phyloP scores from a whole-genome alignment of 2,329 filamentous ascomycete species.

The Fusarium sp. region DNA sequence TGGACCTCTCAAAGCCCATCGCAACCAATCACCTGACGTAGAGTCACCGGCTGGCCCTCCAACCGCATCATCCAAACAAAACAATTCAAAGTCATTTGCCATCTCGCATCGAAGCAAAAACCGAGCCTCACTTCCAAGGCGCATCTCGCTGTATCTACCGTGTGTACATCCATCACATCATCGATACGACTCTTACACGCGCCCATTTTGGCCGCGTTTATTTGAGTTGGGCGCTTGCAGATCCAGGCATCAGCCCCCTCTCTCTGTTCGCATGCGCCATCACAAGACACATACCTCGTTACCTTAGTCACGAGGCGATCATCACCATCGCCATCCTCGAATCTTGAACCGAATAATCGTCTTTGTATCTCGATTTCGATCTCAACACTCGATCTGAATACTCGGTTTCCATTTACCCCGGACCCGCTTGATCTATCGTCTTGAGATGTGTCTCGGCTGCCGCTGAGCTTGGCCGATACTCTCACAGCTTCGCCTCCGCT shows the following conservation, averaged over 20 bases:
- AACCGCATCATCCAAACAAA: constrained; percentile 32
- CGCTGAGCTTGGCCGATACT: constrained; percentile 34
- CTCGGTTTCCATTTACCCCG: constrained; percentile 18
- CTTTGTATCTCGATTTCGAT: constrained; percentile 12
- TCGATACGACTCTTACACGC: constrained; percentile 6
- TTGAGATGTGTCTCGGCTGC: constrained; percentile 46
- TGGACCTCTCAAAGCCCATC: constrained; percentile 19
- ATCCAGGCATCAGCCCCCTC: constrained; percentile 19
- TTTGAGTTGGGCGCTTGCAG: constrained; percentile 32
- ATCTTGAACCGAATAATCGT: neutral
- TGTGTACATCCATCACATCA: neutral
- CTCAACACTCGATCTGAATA: constrained; percentile 18
- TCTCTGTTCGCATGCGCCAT: constrained; percentile 15
- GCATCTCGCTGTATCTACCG: constrained; percentile 5
- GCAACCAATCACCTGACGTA: constrained; percentile 19
- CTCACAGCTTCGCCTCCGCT: constrained; percentile 23
- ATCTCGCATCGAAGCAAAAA: constrained; percentile 19
- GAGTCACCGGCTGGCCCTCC: constrained; percentile 36
- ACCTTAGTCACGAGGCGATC: constrained; percentile 32
- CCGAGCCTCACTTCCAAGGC: constrained; percentile 33
- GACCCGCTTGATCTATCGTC: constrained; percentile 29
- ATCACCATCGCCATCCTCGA: constrained; percentile 9
- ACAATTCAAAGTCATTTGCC: constrained; percentile 2
- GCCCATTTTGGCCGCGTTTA: constrained; percentile 15
- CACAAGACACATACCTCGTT: constrained; percentile 33